These are phyloP conservation scores for Fusarium sulawesiense DNA, from an alignment of 2,329 filamentous ascomycete genomes.

Conservation along the genomic window DNA sequence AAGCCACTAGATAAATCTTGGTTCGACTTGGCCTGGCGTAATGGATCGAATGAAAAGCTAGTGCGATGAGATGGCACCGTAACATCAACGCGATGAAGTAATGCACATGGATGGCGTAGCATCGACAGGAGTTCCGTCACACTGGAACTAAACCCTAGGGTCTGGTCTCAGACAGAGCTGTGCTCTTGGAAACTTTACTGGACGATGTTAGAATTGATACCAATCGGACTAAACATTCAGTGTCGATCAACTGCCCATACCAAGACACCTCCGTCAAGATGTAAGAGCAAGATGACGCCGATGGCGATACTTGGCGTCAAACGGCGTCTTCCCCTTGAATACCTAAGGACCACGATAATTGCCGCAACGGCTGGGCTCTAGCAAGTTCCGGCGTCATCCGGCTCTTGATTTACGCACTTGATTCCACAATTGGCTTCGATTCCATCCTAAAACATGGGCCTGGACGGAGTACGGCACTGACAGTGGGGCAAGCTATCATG, in stretches of 20 bases:
- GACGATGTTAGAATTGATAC: background rate
- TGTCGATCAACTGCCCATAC: background rate
- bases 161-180: background rate
- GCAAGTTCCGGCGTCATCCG: slow-evolving; percentile 12
- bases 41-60: background rate
- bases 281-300: slow-evolving; percentile 20
- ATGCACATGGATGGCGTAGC: slow-evolving; percentile 6
- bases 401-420: slow-evolving; percentile 10
- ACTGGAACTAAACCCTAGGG: slow-evolving; percentile 15
- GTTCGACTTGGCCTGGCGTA: background rate
- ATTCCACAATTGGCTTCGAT: slow-evolving; percentile 30
- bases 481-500: slow-evolving; percentile 39
- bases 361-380: slow-evolving; percentile 32
- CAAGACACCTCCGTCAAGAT: background rate
- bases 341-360: slow-evolving; percentile 34
- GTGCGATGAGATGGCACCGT: background rate
- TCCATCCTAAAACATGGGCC: slow-evolving; percentile 33
- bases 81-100: slow-evolving; percentile 9
- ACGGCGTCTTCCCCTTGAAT: background rate
- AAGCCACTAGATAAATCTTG: slow-evolving; percentile 30
- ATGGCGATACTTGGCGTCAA: slow-evolving; percentile 17
- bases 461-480: slow-evolving; percentile 32
- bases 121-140: slow-evolving; percentile 6
- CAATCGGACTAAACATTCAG: background rate
- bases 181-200: background rate